Percentiles rank a stretch among this genome's conserved stretches.
Evolutionary conservation across 2,329 filamentous ascomycete species (phyloP).

Genomic region (Chaetomiaceae sp.): DNA sequence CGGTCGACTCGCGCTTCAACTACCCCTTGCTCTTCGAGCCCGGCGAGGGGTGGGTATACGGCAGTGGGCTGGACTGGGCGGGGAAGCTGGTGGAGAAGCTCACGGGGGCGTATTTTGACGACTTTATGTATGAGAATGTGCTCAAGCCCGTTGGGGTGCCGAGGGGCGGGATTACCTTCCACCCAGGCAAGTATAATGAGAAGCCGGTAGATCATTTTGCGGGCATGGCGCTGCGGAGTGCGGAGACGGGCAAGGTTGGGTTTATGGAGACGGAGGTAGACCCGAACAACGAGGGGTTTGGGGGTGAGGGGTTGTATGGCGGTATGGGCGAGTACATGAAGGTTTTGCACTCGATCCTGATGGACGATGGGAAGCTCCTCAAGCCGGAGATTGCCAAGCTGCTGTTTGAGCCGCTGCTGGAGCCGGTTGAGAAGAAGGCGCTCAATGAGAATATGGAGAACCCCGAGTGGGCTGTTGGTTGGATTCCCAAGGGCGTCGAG

Average conservation of each 20-base stretch:
- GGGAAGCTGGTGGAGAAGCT: conserved; percentile 27
- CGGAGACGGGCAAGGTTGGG: not conserved
- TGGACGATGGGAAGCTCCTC: conserved; percentile 27
- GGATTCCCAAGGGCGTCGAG: conserved; percentile 20
- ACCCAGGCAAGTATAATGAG: conserved; percentile 16
- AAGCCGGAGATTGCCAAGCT: conserved; percentile 7
- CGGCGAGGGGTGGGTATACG: conserved; percentile 30
- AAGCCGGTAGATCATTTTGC: not conserved
- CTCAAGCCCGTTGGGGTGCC: conserved; percentile 21
- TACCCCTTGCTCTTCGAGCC: conserved; percentile 32
- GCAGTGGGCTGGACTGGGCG: conserved; percentile 32
- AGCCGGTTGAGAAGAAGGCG: conserved; percentile 8
- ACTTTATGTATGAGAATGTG: conserved; percentile 26
- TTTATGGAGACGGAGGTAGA: conserved; percentile 1
- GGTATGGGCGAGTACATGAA: conserved; percentile 23
- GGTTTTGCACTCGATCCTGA: conserved; percentile 26
- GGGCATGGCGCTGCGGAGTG: conserved; percentile 9
- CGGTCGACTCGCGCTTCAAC: conserved; percentile 22
- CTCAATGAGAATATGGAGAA: conserved; percentile 19
- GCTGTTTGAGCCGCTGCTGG: conserved; percentile 27
- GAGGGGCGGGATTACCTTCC: conserved; percentile 24
- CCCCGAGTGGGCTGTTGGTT: conserved; percentile 26
- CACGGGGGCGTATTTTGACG: conserved; percentile 24
- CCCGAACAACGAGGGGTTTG: conserved; percentile 21
- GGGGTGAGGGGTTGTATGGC: conserved; percentile 27